These are phyloP conservation scores for Neolentinus lepideus DNA, from an alignment of 1,284 basidiomycete species.

Conservation along the genomic window DNA sequence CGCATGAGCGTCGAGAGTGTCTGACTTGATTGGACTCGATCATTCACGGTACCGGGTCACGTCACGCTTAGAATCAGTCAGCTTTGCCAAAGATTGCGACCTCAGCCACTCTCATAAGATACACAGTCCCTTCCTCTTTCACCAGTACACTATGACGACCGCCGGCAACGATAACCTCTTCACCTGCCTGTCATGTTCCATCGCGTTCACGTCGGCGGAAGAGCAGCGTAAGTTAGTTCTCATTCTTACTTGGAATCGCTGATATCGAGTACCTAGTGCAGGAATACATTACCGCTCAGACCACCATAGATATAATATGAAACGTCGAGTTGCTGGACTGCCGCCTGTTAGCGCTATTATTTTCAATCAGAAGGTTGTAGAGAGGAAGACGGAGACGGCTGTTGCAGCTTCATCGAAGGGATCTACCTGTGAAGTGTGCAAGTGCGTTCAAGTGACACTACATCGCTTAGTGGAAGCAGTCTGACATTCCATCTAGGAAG, in stretches of 20 bases:
- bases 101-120: constrained; percentile 9
- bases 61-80: not conserved
- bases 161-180: constrained; percentile 35
- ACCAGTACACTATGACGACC: constrained; percentile 8
- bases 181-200: constrained; percentile 90
- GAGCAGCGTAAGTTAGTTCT: constrained; percentile 65
- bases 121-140: constrained; percentile 10
- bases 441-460: constrained; percentile 36
- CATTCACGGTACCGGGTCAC: not conserved
- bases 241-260: not conserved
- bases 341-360: constrained; percentile 76
- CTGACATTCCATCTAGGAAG: constrained; percentile 57
- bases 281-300: constrained; percentile 91
- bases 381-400: constrained; percentile 69
- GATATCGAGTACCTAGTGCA: constrained; percentile 21
- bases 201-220: constrained; percentile 81
- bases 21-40: no score
- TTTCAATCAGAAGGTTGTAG: constrained; percentile 91
- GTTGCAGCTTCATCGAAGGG: constrained; percentile 59
- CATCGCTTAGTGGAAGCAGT: no score
- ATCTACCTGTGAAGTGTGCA: constrained; percentile 76
- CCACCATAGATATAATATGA: constrained; percentile 98
- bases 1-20: no score
- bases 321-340: constrained; percentile 88
- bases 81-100: constrained; percentile 15